phyloP scores from a whole-genome alignment of 768 basidiomycete genomes.

The Boletus reticulatus region DNA sequence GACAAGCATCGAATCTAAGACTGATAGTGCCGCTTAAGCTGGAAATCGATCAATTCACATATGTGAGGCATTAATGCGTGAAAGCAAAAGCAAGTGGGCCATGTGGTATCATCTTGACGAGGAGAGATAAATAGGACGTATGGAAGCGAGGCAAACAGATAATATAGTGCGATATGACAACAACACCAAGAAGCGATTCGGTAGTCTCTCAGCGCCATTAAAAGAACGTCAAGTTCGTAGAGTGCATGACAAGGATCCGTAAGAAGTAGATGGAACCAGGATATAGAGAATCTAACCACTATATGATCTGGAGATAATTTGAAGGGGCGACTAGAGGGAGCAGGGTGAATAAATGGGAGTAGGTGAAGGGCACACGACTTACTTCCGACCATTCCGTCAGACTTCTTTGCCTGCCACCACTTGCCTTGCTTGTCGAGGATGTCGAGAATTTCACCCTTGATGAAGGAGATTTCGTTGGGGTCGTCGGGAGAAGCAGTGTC shows the following conservation, averaged over 20 bases:
- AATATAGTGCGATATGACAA: conserved; percentile 29
- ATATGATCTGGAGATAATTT: conserved; percentile 81
- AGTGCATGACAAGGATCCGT: conserved; percentile 27
- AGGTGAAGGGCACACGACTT: conserved; percentile 33
- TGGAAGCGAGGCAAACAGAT: conserved; percentile 20
- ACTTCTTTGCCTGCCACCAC: conserved; percentile 88
- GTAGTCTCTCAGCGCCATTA: conserved; percentile 26
- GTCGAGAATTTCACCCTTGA: conserved; percentile 89
- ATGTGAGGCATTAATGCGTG: conserved; percentile 2
- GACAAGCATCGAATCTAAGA: background rate
- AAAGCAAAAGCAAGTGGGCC: conserved; percentile 17
- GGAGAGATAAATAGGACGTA: conserved; percentile 27
- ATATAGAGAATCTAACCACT: conserved; percentile 28
- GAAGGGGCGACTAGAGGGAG: conserved; percentile 68
- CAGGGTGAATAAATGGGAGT: conserved; percentile 7
- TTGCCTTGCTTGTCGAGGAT: conserved; percentile 91
- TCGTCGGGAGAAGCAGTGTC: conserved; percentile 94
- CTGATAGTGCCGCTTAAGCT: background rate
- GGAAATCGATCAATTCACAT: background rate
- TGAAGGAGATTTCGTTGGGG: conserved; percentile 93
- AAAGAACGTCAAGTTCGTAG: conserved; percentile 33
- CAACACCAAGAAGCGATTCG: conserved; percentile 21
- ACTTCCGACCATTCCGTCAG: conserved; percentile 78
- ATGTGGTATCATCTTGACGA: conserved; percentile 33
- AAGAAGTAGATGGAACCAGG: conserved; percentile 9